These are phyloP conservation scores for Thinopyrum obtusiflorum DNA, from an alignment of 202 grass and related monocot genomes.

Conservation along the genomic window DNA sequence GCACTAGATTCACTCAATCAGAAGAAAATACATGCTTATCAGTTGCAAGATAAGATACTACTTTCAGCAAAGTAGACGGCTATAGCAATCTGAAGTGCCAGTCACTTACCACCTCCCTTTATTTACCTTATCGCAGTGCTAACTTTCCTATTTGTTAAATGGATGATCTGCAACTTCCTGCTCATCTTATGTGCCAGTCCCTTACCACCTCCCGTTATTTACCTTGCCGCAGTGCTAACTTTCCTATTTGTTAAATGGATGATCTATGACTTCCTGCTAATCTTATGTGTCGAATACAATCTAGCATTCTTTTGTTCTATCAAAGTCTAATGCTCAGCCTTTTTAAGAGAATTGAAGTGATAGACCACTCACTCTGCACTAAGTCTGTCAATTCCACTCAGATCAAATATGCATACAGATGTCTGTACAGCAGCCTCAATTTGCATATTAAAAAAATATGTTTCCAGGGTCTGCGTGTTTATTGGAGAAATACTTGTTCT, in stretches of 20 bases:
- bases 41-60: background rate
- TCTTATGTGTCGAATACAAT: background rate
- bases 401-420: slow-evolving; percentile 5
- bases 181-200: background rate
- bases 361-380: background rate
- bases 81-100: background rate
- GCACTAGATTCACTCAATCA: background rate
- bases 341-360: slow-evolving; percentile 5
- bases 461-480: background rate
- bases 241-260: slow-evolving; percentile 25
- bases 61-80: slow-evolving; percentile 10
- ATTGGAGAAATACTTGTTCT: background rate
- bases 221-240: slow-evolving; percentile 2
- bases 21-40: slow-evolving; percentile 12
- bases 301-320: background rate
- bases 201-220: slow-evolving; percentile 34
- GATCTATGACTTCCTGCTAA: slow-evolving; percentile 1
- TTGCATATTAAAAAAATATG: background rate
- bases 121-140: slow-evolving; percentile 12
- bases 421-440: background rate
- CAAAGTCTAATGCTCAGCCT: background rate
- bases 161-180: slow-evolving; percentile 9
- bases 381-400: slow-evolving; percentile 5
- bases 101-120: slow-evolving; percentile 13
- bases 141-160: slow-evolving; percentile 27